A percentile compares a stretch with the other conserved stretches of the same genome.
phyloP scores from a whole-genome alignment of 2,329 filamentous ascomycete species.

The Aspergillus tubingensis region DNA sequence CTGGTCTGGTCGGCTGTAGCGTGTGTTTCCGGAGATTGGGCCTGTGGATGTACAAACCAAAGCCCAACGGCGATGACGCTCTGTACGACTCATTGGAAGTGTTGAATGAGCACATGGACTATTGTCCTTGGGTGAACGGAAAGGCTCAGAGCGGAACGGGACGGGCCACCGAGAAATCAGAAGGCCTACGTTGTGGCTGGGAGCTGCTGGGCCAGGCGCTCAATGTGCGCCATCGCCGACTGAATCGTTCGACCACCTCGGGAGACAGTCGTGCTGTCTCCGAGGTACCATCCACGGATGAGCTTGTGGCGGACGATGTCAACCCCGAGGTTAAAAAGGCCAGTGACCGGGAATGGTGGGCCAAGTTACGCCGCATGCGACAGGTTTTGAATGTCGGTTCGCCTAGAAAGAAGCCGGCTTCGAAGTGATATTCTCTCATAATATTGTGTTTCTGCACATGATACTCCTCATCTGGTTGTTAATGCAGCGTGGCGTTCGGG shows the following conservation, averaged over 20 bases:
- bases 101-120: conserved; percentile 73
- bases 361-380: conserved; percentile 69
- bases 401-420: conserved; percentile 45
- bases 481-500: conserved; percentile 22
- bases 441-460: background rate
- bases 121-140: conserved; percentile 77
- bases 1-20: conserved; percentile 73
- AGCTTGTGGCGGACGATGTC: conserved; percentile 34
- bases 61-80: conserved; percentile 54
- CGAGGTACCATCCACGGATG: conserved; percentile 25
- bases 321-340: conserved; percentile 51
- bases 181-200: conserved; percentile 47
- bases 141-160: conserved; percentile 57
- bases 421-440: conserved; percentile 7
- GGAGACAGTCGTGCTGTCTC: conserved; percentile 33
- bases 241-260: conserved; percentile 29
- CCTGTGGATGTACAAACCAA: conserved; percentile 89
- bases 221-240: conserved; percentile 41
- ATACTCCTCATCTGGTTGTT: background rate
- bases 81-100: conserved; percentile 62
- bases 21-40: conserved; percentile 87
- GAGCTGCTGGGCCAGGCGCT: conserved; percentile 47
- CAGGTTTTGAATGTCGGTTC: conserved; percentile 69
- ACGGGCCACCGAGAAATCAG: conserved; percentile 33
- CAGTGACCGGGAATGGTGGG: conserved; percentile 73